Base-by-base conservation (phyloP, 2,329 filamentous ascomycete genomes). In the Fusarium tuaranense region DNA sequence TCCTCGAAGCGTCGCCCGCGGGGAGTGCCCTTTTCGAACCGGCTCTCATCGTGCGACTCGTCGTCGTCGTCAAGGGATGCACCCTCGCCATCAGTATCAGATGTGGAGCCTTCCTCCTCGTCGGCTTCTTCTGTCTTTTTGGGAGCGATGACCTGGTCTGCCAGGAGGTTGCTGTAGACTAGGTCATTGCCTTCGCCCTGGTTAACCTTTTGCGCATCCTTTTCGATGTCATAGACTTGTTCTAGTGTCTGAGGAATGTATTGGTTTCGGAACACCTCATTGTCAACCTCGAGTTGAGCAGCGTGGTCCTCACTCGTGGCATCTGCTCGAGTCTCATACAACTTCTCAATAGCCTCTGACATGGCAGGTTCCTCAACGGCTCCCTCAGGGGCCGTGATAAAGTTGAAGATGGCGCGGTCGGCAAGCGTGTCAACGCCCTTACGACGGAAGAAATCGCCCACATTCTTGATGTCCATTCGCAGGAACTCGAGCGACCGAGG, bases 391-490 rank as follows among this genome's bases (percentile, higher is more conserved):
- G 87, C 84, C 1, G 92, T 94, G 79, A 98, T 91, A 83, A 98
- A 98, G 76, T 92, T 90, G 84, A 97, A 99, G 13, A 95, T 87
- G n/a, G 89, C 86, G 36, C 93, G 91, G 82, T 98, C 96, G 2
- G 92, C 85, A 4, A 99, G 87, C 0, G 91, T 93, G 71, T 97
- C 92, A 2, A 98, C 95, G 46, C 93, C 93, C 82, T 98, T 93
- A 22, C 94, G 90, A 34, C 92, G 88, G 90, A 98, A 99, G 84
- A 97, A 99, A 82, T 97, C 95, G 25, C 92, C 93, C 2, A 97
- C 91, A 80, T 99, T 99, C 88, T 98, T 98, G 84, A 99, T 95
- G 81, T 99, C 97, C 95, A 98, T 98, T 38, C 97, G 92, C 78
- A 99, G 84, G 81, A 99, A 99, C 81, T 98, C 96, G 34, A 97